Percentiles rank a stretch among this genome's conserved stretches.
Conservation (phyloP, 441 rosid species). For the Brassica hybrid region DNA sequence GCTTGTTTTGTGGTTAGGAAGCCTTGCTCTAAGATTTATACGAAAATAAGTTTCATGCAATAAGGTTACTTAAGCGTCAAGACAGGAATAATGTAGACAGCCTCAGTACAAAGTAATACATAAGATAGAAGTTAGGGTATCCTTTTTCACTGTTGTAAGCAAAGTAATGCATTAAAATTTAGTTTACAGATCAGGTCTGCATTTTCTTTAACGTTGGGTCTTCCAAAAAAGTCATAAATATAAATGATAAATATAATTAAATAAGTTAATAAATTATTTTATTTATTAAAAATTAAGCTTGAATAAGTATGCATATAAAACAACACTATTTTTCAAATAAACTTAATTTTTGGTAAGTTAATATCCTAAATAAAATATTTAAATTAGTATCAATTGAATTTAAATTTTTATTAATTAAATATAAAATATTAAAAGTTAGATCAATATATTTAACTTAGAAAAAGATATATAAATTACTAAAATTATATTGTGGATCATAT, state of each 20-base stretch:
- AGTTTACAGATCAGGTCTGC: constrained; percentile 9
- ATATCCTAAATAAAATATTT: background rate
- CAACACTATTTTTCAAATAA: background rate
- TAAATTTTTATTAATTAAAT: no score
- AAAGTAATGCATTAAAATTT: constrained; percentile 7
- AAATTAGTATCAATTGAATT: background rate
- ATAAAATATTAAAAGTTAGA: background rate
- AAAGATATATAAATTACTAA: background rate
- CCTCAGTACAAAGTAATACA: constrained; percentile 51
- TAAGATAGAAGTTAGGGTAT: constrained; percentile 39
- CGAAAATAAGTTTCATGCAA: constrained; percentile 44
- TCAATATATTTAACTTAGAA: no score
- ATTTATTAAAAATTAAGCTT: background rate
- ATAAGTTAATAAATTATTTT: background rate
- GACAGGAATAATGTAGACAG: constrained; percentile 46
- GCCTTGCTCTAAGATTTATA: constrained; percentile 15
- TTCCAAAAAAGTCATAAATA: background rate
- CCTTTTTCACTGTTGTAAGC: constrained; percentile 38
- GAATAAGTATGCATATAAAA: background rate
- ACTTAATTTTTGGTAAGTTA: background rate
- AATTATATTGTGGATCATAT: background rate
- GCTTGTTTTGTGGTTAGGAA: constrained; percentile 16
- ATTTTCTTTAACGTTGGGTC: background rate
- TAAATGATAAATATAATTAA: background rate
- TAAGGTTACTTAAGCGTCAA: constrained; percentile 36